phyloP scores from a whole-genome alignment of 306 rosid genomes.

The Inga laurina region DNA sequence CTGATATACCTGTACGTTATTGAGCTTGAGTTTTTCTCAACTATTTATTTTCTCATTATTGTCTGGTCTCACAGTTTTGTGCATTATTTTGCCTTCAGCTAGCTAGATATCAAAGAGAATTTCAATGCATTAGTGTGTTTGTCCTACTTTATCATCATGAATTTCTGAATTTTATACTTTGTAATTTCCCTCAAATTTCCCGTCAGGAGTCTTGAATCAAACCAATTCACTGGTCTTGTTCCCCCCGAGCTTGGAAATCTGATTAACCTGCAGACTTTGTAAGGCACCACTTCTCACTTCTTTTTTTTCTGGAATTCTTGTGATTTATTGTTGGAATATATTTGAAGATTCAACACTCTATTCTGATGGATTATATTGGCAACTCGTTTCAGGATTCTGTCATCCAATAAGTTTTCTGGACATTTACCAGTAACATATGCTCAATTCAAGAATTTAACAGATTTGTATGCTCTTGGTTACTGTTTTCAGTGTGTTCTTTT shows the following conservation, averaged over 20 bases:
- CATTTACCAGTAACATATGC: constrained; percentile 58
- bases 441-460: constrained; percentile 53
- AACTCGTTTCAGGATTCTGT: constrained; percentile 53
- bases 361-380: constrained; percentile 22
- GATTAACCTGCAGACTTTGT: constrained; percentile 60
- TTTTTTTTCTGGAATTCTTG: constrained; percentile 23
- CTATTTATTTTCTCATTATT: not conserved
- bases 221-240: constrained; percentile 68
- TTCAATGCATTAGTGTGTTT: constrained; percentile 10
- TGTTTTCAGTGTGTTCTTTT: not conserved
- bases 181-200: not conserved
- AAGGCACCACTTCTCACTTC: constrained; percentile 36
- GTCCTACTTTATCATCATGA: constrained; percentile 14
- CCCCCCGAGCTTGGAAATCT: constrained; percentile 76
- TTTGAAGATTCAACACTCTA: constrained; percentile 22
- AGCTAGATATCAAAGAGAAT: not conserved
- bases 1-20: constrained; percentile 64
- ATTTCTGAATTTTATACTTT: not conserved
- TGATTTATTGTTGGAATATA: not conserved
- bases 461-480: constrained; percentile 54
- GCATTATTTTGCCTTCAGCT: constrained; percentile 6
- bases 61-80: constrained; percentile 8
- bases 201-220: constrained; percentile 76
- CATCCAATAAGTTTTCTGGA: constrained; percentile 80
- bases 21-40: constrained; percentile 15